Evolutionary conservation across 208 protist genomes (phyloP), one percentile per base, ranked within the genome.

Genomic region (Crithidia fasciculata): DNA sequence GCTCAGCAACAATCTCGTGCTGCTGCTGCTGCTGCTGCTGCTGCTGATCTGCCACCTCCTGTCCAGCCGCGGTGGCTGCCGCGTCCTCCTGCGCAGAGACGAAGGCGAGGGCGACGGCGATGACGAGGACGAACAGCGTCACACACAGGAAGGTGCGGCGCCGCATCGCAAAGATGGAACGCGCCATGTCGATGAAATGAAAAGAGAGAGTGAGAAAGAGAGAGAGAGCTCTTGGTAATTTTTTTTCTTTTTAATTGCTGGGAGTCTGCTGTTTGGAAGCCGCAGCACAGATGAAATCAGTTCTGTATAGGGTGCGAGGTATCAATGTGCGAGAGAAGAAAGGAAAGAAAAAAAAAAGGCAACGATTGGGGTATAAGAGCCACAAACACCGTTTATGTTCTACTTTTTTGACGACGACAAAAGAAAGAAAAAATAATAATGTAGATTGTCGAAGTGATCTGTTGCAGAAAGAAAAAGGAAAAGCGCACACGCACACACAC

Each of bases 61-160:
- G 9, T 49, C 12, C 45, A 13, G 45, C 45, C 45, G 45, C 45
- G 2, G 45, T 9, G 12, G 2, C 36, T 13, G 40, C 43, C 10
- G 40, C 19, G 41, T 73, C 64, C 13, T 69, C 69, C 60, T 81
- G 64, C 15, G 71, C 76, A 19, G 16, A 18, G 5, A 53, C 75
- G 36, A 70, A 66, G 40, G 75, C 61, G 54, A 75, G 19, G 16
- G 50, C 16, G 10, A 76, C 36, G 18, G 54, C 63, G 41, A 81
- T 7, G 13, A 70, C 13, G 56, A 67, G 55, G 10, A 83, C 10
- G 6, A 69, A 41, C 41, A 82, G 52, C 47, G 55, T 62, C 53
- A 53, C 66, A 45, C 74, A 79, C 67, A 50, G 57, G 15, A 79
- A 45, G 8, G 60, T 63, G 74, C 74, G 60, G 44, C 66, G 74